These are phyloP conservation scores for Tremella mesenterica DNA, from an alignment of 768 basidiomycete species.

Conservation along the genomic window DNA sequence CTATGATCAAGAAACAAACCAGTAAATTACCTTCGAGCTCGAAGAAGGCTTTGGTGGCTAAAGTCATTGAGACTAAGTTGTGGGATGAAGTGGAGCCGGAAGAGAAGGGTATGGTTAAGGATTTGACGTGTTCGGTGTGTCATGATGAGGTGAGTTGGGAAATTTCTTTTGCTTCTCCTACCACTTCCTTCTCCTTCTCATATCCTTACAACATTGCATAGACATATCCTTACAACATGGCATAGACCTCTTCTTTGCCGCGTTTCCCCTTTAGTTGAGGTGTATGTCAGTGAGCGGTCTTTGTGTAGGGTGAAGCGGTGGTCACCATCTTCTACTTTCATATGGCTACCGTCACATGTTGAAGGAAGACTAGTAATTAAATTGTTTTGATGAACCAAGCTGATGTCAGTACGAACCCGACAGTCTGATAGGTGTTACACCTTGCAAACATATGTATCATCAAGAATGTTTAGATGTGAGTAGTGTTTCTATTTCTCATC, in stretches of 20 bases:
- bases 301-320: too few species aligned
- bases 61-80: slow-evolving; percentile 4
- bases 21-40: slow-evolving; percentile 3
- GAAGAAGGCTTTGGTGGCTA: slow-evolving; percentile 12
- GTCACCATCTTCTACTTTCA: too few species aligned
- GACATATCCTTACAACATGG: too few species aligned
- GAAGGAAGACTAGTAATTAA: too few species aligned
- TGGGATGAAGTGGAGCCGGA: slow-evolving; percentile 8
- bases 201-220: too few species aligned
- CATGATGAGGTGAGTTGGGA: slow-evolving; percentile 33
- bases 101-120: slow-evolving; percentile 16
- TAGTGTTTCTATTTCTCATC: background rate
- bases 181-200: too few species aligned
- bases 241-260: too few species aligned
- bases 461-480: slow-evolving; percentile 31
- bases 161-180: background rate
- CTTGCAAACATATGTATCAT: slow-evolving; percentile 39
- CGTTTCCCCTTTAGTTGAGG: too few species aligned
- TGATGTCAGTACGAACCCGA: slow-evolving; percentile 20
- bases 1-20: slow-evolving; percentile 6
- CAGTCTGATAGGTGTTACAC: slow-evolving; percentile 21
- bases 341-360: too few species aligned
- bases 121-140: slow-evolving; percentile 31
- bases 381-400: background rate
- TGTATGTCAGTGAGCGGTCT: too few species aligned